These are phyloP conservation scores for Cymodocea nodosa DNA, from an alignment of 116 monocot genomes.

Conservation along the genomic window DNA sequence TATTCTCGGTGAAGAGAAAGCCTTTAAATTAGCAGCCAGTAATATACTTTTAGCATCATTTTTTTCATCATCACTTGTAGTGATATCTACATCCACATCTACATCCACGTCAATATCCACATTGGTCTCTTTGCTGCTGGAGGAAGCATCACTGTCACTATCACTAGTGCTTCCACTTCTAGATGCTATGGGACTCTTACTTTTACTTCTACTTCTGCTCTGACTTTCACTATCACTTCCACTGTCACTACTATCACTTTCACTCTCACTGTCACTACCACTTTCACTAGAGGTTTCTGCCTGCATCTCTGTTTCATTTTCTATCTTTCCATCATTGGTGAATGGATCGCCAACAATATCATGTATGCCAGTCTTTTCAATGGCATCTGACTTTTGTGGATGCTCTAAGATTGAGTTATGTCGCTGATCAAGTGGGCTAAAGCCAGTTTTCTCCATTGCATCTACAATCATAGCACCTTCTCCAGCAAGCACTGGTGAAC, in stretches of 20 bases:
- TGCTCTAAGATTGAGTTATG: slow-evolving; percentile 4
- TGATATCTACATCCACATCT: slow-evolving; percentile 87
- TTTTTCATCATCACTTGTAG: slow-evolving; percentile 78
- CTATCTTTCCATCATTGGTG: slow-evolving; percentile 14
- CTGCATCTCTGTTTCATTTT: slow-evolving; percentile 33
- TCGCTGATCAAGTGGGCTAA: slow-evolving; percentile 32
- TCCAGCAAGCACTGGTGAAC: slow-evolving; percentile 37
- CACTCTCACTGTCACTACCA: slow-evolving; percentile 77
- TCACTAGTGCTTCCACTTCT: slow-evolving; percentile 87
- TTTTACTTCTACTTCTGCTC: slow-evolving; percentile 55
- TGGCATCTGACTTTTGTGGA: slow-evolving; percentile 33
- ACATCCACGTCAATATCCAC: slow-evolving; percentile 58
- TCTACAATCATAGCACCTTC: slow-evolving; percentile 14
- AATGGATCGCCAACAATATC: slow-evolving; percentile 25
- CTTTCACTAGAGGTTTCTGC: slow-evolving; percentile 58
- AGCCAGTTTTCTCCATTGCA: slow-evolving; percentile 17
- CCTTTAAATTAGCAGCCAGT: slow-evolving; percentile 18
- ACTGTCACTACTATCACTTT: slow-evolving; percentile 73
- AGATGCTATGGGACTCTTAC: slow-evolving; percentile 56
- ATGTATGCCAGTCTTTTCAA: slow-evolving; percentile 36
- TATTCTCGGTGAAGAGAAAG: slow-evolving; percentile 15
- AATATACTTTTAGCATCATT: slow-evolving; percentile 20
- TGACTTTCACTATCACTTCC: slow-evolving; percentile 82
- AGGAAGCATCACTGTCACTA: slow-evolving; percentile 86
- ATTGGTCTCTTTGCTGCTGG: slow-evolving; percentile 87